phyloP scores from a whole-genome alignment of 352 stramenopile species.

The Globisporangium abappressorium region DNA sequence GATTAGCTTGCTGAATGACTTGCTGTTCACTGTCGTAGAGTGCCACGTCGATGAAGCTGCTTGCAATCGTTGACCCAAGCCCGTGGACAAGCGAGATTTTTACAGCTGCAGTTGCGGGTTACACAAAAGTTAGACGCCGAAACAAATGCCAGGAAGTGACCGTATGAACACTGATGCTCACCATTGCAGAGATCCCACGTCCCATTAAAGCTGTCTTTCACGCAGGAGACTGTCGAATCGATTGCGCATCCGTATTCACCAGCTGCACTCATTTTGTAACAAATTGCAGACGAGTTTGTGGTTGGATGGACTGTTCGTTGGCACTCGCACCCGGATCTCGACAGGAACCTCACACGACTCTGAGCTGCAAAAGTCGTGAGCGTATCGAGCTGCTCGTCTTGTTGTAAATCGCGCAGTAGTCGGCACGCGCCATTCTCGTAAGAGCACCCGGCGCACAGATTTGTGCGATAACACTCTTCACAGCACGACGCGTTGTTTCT shows the following conservation, averaged over 20 bases:
- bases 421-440: conserved; percentile 7
- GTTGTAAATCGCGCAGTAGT: conserved; percentile 17
- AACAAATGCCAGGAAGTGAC: background rate
- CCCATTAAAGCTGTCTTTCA: background rate
- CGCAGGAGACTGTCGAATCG: conserved; percentile 17
- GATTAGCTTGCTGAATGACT: conserved; percentile 11
- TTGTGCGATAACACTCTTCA: conserved; percentile 10
- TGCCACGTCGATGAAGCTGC: conserved; percentile 14
- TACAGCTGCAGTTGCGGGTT: conserved; percentile 19
- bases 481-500: conserved; percentile 16
- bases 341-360: conserved; percentile 17
- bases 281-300: conserved; percentile 17
- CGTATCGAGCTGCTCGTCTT: conserved; percentile 3
- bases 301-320: conserved; percentile 13
- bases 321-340: conserved; percentile 28
- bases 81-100: conserved; percentile 29
- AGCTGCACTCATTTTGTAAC: conserved; percentile 14
- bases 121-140: background rate
- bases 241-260: conserved; percentile 23
- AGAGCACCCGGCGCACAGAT: conserved; percentile 18
- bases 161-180: background rate
- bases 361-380: background rate
- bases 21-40: conserved; percentile 23
- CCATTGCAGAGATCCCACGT: conserved; percentile 40
- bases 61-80: conserved; percentile 5